Evolutionary conservation across 345 rosid genomes (phyloP).

Genomic region (Citrus reticulata): DNA sequence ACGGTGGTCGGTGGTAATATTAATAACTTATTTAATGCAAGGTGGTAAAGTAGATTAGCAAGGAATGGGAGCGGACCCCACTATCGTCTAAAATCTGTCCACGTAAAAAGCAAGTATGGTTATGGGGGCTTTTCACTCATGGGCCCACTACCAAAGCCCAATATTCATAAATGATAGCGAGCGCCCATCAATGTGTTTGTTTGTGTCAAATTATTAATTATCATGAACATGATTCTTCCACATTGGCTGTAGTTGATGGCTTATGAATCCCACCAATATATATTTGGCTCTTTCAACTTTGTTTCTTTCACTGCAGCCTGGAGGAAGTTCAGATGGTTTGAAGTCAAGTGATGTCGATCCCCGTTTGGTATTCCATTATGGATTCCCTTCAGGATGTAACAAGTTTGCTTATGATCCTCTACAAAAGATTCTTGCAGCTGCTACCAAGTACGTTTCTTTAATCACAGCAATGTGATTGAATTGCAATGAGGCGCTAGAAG

Average conservation of each 20-base stretch:
- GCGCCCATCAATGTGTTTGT: too few relatives aligned
- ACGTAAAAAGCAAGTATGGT: neutral
- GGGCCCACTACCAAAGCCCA: conserved; percentile 16
- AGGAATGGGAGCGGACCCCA: neutral
- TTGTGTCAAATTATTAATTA: too few relatives aligned
- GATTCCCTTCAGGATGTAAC: conserved; percentile 69
- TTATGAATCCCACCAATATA: too few relatives aligned
- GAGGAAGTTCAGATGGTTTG: conserved; percentile 52
- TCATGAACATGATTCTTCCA: too few relatives aligned
- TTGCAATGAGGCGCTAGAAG: neutral
- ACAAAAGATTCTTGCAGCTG: conserved; percentile 70
- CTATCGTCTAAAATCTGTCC: neutral
- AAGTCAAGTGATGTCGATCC: conserved; percentile 80
- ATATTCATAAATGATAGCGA: neutral
- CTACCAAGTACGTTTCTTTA: conserved; percentile 52
- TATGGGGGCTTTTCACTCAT: too few relatives aligned
- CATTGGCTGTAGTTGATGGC: too few relatives aligned
- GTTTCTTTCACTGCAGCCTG: conserved; percentile 42
- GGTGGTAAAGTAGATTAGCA: neutral
- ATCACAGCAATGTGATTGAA: too few relatives aligned
- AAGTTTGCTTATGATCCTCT: conserved; percentile 63
- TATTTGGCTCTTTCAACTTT: neutral
- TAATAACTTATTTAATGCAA: neutral
- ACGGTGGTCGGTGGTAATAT: conserved; percentile 25
- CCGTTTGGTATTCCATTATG: conserved; percentile 67